These are phyloP conservation scores for Magnaporthiopsis incrustans DNA, from an alignment of 2,329 filamentous ascomycete species.

Conservation along the genomic window DNA sequence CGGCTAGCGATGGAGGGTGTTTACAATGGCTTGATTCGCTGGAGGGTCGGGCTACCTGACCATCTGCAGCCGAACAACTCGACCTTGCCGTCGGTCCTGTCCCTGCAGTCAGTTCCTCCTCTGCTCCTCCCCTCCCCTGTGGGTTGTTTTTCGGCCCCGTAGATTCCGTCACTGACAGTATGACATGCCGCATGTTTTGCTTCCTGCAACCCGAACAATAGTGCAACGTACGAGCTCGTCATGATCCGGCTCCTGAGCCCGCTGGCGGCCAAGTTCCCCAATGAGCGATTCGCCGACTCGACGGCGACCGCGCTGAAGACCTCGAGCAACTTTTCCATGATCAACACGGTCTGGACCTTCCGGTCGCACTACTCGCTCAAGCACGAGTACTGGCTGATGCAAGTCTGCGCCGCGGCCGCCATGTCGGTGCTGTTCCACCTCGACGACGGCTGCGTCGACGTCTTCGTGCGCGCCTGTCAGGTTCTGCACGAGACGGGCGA, in stretches of 20 bases:
- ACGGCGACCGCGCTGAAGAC: slow-evolving; percentile 1
- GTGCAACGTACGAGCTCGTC: slow-evolving; percentile 6
- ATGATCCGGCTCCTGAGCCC: slow-evolving; percentile 6
- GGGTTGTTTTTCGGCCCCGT: no score
- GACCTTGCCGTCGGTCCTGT: not conserved
- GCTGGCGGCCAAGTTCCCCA: not conserved
- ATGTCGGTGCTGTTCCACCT: slow-evolving; percentile 5
- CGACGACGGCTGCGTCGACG: slow-evolving; percentile 6
- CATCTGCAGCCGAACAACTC: slow-evolving; percentile 3
- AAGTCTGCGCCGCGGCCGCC: slow-evolving; percentile 7
- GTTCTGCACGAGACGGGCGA: slow-evolving; percentile 8
- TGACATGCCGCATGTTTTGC: not conserved
- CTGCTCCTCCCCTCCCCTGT: no score
- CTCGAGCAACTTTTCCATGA: slow-evolving; percentile 8
- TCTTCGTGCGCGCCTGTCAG: slow-evolving; percentile 7
- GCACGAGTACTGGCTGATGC: slow-evolving; percentile 15
- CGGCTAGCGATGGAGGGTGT: not conserved
- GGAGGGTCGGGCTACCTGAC: slow-evolving; percentile 7
- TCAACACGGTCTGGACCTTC: slow-evolving; percentile 16
- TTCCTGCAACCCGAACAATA: not conserved
- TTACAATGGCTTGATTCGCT: slow-evolving; percentile 3
- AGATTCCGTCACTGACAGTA: not conserved
- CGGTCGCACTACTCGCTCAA: slow-evolving; percentile 17
- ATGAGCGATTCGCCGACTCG: not conserved
- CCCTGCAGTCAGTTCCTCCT: slow-evolving; percentile 6